A percentile compares a stretch with the other conserved stretches of the same genome.
phyloP scores from a whole-genome alignment of 2,329 filamentous ascomycete genomes.

The Pyrenophora teres region DNA sequence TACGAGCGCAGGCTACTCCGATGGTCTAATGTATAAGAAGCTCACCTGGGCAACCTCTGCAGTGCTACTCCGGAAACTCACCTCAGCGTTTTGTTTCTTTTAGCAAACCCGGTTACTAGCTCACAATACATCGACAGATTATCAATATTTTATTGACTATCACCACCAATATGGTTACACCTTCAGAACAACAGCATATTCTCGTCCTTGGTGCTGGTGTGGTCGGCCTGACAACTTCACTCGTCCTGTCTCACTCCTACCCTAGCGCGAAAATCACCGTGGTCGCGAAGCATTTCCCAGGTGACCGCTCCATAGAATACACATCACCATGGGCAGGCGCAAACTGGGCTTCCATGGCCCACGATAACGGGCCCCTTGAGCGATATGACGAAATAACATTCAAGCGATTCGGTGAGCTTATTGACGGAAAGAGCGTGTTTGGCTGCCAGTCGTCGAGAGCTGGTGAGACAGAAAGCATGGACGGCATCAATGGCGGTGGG shows the following conservation, averaged over 20 bases:
- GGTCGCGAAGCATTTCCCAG: constrained; percentile 87
- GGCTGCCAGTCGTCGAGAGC: constrained; percentile 18
- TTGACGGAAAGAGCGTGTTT: constrained; percentile 29
- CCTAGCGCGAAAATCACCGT: constrained; percentile 67
- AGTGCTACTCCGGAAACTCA: not conserved
- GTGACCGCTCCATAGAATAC: constrained; percentile 90
- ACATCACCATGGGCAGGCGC: constrained; percentile 88
- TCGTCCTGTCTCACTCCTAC: constrained; percentile 61
- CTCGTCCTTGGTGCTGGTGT: constrained; percentile 62
- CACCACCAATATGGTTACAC: constrained; percentile 15
- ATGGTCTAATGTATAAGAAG: not conserved
- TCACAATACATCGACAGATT: too few species aligned
- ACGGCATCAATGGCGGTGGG: not conserved
- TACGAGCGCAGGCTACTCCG: not conserved
- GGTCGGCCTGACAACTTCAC: constrained; percentile 67
- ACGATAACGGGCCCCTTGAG: constrained; percentile 41
- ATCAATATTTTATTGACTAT: not conserved
- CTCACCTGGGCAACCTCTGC: not conserved
- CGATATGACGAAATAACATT: constrained; percentile 42
- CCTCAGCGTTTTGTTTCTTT: not conserved
- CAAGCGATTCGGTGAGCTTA: constrained; percentile 31
- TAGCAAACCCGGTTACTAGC: too few species aligned
- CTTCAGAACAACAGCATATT: constrained; percentile 21
- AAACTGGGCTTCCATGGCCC: constrained; percentile 68
- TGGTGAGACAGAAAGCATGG: constrained; percentile 12